Conservation (phyloP, 2,329 filamentous ascomycete genomes). For the Nemania diffusa region DNA sequence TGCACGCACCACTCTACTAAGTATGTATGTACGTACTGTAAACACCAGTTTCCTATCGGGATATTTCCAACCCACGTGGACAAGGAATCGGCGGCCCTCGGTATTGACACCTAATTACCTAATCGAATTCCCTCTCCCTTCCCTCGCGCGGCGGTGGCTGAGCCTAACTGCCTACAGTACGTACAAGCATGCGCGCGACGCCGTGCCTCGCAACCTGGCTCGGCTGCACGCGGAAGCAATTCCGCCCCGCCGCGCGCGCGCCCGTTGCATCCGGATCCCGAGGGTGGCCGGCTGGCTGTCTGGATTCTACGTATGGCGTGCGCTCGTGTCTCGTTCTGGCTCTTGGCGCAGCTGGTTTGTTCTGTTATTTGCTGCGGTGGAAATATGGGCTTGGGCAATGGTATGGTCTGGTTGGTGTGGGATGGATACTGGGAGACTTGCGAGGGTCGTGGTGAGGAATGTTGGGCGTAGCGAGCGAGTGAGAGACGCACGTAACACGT, state of each 20-base stretch:
- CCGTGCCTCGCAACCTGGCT: too few relatives aligned
- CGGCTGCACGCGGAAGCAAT: conserved; percentile 3
- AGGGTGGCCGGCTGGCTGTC: not conserved
- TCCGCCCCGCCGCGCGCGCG: not conserved
- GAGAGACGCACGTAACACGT: not conserved
- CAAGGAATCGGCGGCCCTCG: not conserved
- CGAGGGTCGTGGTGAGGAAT: not conserved
- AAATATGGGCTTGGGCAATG: not conserved
- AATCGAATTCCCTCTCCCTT: not conserved
- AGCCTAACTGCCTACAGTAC: not conserved
- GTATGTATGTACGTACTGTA: too few relatives aligned
- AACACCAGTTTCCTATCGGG: too few relatives aligned
- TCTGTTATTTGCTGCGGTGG: not conserved
- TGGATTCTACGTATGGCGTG: too few relatives aligned
- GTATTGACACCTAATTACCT: not conserved
- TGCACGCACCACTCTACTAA: not conserved
- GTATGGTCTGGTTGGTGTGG: not conserved
- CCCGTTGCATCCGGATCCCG: conserved; percentile 1
- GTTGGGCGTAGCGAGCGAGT: not conserved
- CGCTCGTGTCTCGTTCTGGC: not conserved
- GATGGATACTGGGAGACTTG: not conserved
- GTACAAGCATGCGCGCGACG: too few relatives aligned
- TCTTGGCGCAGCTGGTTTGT: not conserved
- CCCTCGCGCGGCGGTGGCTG: not conserved
- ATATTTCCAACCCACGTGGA: not conserved